phyloP scores from a whole-genome alignment of 805 yeast genomes.

The Yamadazyma olivae region DNA sequence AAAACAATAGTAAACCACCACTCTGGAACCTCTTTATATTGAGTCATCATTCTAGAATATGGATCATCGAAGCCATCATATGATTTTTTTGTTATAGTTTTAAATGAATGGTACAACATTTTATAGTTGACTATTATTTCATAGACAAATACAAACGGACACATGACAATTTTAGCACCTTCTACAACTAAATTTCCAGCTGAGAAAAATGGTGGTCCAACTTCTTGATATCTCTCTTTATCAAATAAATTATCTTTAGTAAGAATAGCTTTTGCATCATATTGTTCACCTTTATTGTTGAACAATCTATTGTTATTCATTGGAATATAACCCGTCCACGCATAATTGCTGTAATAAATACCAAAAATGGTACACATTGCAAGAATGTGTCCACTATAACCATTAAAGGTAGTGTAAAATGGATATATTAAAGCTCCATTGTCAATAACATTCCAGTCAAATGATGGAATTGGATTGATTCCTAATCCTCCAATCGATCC shows the following conservation, averaged over 20 bases:
- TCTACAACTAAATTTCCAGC: conserved; percentile 25
- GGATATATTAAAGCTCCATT: conserved; percentile 40
- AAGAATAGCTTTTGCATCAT: conserved; percentile 40
- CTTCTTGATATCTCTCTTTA: conserved; percentile 16
- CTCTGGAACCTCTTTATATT: conserved; percentile 35
- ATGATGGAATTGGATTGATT: conserved; percentile 49
- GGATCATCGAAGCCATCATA: conserved; percentile 21
- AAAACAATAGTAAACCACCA: conserved; percentile 27
- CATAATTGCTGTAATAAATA: conserved; percentile 17
- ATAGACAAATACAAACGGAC: conserved; percentile 20
- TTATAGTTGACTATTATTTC: conserved; percentile 10
- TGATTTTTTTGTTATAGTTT: conserved; percentile 9
- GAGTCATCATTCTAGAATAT: conserved; percentile 25
- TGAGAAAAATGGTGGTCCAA: conserved; percentile 29
- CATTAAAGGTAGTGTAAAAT: conserved; percentile 22
- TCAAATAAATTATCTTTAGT: conserved; percentile 29
- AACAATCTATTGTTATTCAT: conserved; percentile 44
- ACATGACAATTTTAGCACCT: conserved; percentile 25
- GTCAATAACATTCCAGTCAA: conserved; percentile 48
- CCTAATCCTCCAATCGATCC: conserved; percentile 49
- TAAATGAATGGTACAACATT: conserved; percentile 12
- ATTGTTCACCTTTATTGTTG: conserved; percentile 47
- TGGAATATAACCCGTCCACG: conserved; percentile 24
- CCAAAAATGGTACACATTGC: conserved; percentile 17
- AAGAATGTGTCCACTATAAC: conserved; percentile 15